A percentile compares a stretch with the other conserved stretches of the same genome.
phyloP scores from a whole-genome alignment of 805 yeast genomes.

The Wickerhamiella hasegawae region DNA sequence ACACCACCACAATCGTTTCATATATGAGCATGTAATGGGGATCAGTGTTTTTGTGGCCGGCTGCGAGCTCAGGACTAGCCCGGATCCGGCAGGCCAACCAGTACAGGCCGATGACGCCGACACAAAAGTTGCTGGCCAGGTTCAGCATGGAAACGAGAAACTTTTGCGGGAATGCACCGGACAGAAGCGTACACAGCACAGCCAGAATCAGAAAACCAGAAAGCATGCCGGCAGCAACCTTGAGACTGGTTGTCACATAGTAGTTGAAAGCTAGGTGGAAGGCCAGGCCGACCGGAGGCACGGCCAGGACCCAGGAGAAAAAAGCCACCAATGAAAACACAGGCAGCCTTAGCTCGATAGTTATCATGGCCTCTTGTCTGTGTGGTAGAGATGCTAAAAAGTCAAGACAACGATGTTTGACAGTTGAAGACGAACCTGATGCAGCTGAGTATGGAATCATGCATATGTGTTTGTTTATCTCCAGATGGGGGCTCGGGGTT shows the following conservation, averaged over 20 bases:
- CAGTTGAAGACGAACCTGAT: too few species aligned
- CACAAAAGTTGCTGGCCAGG: background rate
- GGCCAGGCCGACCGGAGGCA: background rate
- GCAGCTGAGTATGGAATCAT: too few species aligned
- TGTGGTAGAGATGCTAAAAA: too few species aligned
- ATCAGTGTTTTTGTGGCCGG: too few species aligned
- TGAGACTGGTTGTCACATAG: background rate
- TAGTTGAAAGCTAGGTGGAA: background rate
- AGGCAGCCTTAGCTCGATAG: background rate
- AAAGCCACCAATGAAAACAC: background rate
- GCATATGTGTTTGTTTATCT: too few species aligned
- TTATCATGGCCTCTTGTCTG: background rate
- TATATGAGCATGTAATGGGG: too few species aligned
- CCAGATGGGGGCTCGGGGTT: too few species aligned
- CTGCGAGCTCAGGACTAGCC: too few species aligned
- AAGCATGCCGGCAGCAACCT: background rate
- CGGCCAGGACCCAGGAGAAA: background rate
- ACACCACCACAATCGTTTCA: too few species aligned
- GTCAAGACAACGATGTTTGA: too few species aligned
- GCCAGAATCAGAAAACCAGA: slow-evolving; percentile 1
- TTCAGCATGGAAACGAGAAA: background rate
- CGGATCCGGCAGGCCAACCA: too few species aligned
- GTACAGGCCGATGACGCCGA: slow-evolving; percentile 1
- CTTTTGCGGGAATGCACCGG: slow-evolving; percentile 1
- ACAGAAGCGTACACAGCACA: background rate